Percentiles rank a stretch among this genome's conserved stretches.
Conservation (phyloP, 108 stramenopile genomes). For the Cyclostephanos tholiformis region DNA sequence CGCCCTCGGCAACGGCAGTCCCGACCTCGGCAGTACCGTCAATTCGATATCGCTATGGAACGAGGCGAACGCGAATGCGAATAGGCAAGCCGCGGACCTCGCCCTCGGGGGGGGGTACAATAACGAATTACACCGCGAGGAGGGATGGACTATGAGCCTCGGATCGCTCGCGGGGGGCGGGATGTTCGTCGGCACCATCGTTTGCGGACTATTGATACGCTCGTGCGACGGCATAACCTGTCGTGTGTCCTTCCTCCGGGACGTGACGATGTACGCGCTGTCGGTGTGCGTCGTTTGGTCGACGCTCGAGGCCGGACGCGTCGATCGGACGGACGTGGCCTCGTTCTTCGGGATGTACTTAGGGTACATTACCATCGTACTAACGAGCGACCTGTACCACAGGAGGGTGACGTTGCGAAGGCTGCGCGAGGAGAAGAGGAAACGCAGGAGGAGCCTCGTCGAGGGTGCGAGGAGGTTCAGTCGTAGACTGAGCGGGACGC, state of each 20-base stretch:
- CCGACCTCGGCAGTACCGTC: conserved; percentile 72
- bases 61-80: conserved; percentile 4
- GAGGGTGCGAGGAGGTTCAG: conserved; percentile 28
- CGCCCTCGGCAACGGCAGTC: conserved; percentile 84
- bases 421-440: conserved; percentile 19
- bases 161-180: conserved; percentile 73
- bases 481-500: neutral
- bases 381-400: conserved; percentile 55
- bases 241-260: conserved; percentile 52
- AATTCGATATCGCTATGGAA: conserved; percentile 54
- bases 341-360: conserved; percentile 46
- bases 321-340: conserved; percentile 19
- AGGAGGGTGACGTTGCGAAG: conserved; percentile 43
- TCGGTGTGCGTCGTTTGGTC: conserved; percentile 35
- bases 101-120: neutral
- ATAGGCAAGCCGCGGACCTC: neutral
- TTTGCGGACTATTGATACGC: conserved; percentile 44
- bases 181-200: conserved; percentile 70
- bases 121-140: neutral
- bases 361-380: conserved; percentile 41
- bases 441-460: conserved; percentile 27
- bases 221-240: conserved; percentile 47
- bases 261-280: conserved; percentile 45
- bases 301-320: conserved; percentile 26
- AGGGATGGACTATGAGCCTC: conserved; percentile 57